Base-by-base conservation (phyloP, 371 early-diverging fungal species). In the Gilbertella persicaria region DNA sequence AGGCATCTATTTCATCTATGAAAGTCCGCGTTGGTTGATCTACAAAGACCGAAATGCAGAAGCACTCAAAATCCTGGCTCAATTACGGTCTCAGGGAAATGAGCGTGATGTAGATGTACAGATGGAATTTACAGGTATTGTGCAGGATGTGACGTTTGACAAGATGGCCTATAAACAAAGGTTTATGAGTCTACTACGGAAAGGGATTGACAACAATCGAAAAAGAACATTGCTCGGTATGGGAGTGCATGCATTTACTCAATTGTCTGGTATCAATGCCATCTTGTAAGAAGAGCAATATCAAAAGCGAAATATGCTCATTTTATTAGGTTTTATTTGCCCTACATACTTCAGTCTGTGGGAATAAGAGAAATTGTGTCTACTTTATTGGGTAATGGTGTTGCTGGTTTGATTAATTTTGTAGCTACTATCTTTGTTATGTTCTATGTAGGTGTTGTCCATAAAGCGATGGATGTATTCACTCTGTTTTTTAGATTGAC, bases 1-100 rank as follows among this genome's bases (percentile, higher is more conserved):
- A 37, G 72, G 87, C 26, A 79, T 86, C 51, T 50, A 75, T 20
- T 73, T 88, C 56, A 81, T 94, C 67, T 95, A 95, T 10, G 75
- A 74, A 35, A 66, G 93, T 24, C 96, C 96, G n/a, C 93, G 97
- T 68, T 97, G 94, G 94, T 70, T 97, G 49, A 80, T 88, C 33
- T 83, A 83, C 54, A 61, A 63, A 23, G 64, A 62, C 46, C 83
- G 87, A 12, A 60, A 76, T 19, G 86, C 86, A 13, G 92, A 95
- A 62, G 93, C 89, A 6, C 65, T 82, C 9, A 30, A 59, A 21
- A 87, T 86, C 16, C 62, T 97, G 4, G 87, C 87, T 30, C 71
- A 80, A 35, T 69, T 96, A 63, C 82, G 92, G 6, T 44, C 45
- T 2, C 7, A 23, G 3, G 58, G 46, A 0, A 51, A 59, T 38